Base-by-base conservation (phyloP, 371 early-diverging fungal species). In the Synchytrium microbalum region DNA sequence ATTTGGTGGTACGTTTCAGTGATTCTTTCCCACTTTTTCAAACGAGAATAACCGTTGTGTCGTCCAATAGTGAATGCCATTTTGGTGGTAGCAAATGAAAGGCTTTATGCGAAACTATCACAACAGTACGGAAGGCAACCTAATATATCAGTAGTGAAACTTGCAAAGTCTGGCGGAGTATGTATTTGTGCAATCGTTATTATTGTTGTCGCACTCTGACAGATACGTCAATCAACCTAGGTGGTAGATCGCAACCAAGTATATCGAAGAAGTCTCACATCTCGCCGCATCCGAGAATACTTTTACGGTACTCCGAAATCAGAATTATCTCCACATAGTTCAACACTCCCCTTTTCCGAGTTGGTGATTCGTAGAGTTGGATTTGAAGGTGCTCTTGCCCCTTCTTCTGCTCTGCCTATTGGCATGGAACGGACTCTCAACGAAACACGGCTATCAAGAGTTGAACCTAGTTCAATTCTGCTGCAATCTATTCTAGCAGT, bases 81-180 rank as follows among this genome's bases (percentile, higher is more conserved):
- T n/a, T 72, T 94, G 51, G 92, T 94, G 0, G 75, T 97, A 19
- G 96, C 95, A 2, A 90, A 93, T 66, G 98, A 97, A 69, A 81
- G 95, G 62, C 77, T 97, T 52, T 92, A 88, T 76, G 92, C 91
- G 65, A 88, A 91, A 56, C 82, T 95, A 75, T 74, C 73, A 2
- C 73, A 82, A 13, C 73, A 85, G 5, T 80, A 81, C 32, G 71
- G 67, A 25, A 73, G 79, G 54, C 70, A 75, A n/a, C 23, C 70
- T 1, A 72, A 71, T 8, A 72, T 93, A 0, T 72, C 83, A 0
- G 85, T 95, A 19, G 72, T 94, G 54, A 95, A 93, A 69, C 75
- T 96, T 25, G 75, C 90, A 1, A 95, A 95, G 68, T 92, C 94
- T 0, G 98, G 96, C 33, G 98, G 98, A 56, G 93, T 88, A 75